Base-by-base conservation (phyloP, 2,329 filamentous ascomycete species). In the Talaromyces rugulosus region DNA sequence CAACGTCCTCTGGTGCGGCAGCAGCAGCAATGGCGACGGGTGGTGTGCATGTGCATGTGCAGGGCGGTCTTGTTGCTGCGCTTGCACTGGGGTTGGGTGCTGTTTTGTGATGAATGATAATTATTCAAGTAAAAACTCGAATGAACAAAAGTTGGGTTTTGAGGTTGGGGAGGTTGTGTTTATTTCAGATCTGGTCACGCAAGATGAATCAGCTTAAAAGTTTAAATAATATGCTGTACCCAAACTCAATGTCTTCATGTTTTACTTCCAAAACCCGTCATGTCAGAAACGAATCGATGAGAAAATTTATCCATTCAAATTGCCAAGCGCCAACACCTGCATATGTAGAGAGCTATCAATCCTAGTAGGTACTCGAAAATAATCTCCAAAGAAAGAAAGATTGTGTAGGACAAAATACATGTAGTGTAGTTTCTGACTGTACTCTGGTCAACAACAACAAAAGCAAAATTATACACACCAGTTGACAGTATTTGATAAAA, bases 51-150 rank as follows among this genome's bases (percentile, higher is more conserved):
- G 31, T 62, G 8, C 40, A 63, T 27, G 31, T 68, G 16, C 64
- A 69, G 28, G 65, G 64, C 23, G 65, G 74, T 60, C 65, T 74
- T 2, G 47, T 73, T 28, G 70, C 71, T 58, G 69, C 66, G 44
- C 62, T 68, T 44, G 36, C 66, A 23, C 61, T 69, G 16, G 67
- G 54, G 23, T 60, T 65, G 50, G 63, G 64, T 34, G 52, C 57
- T 54, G 30, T 56, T 31, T 44, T 64, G 57, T 65, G 56, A 60
- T 16, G 11, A 34, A 14, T 33, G 23, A 23, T 2, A 23, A 23
- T 23, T 23, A 23, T 23, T 23, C 23, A 23, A 23, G 8, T 33
- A 12, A 4, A 4, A 5, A 36, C 34, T 16, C 34, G 14, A 14
- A n/a, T 1, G 4, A 14, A 5, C n/a, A n/a, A n/a, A n/a, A n/a